Evolutionary conservation across 257 asterid species (phyloP), one percentile per base, ranked within the genome.

Genomic region (Paraleonurus japonicus): DNA sequence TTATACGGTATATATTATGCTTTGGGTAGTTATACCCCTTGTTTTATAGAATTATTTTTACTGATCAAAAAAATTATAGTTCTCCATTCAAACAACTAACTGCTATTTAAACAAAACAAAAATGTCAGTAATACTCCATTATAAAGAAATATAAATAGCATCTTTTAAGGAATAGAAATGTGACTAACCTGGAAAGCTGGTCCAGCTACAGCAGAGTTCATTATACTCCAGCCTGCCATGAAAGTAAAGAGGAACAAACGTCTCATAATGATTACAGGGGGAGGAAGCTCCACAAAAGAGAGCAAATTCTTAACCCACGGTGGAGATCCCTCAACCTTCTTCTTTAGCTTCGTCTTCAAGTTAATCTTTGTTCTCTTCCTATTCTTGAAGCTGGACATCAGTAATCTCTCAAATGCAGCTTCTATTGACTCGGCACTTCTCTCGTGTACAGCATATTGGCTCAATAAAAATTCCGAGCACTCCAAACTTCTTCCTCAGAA

Each of bases 131-230:
- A 45, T n/a, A 45, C 19, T 45, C 16, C 53, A 11, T 41, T 3
- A 13, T 39, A 39, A 10, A n/a, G 54, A 51, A 28, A 71, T 1
- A 13, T 32, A 27, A 54, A 15, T 55, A 57, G 54, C 20, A 22
- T 37, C 16, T 37, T 54, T 48, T 9, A 61, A 1, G 59, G 54
- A 72, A 64, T 28, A 72, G 57, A 69, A 9, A 37, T 17, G 65
- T 17, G 33, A 59, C 79, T 58, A 70, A 94, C 99, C 99, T 94
- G 99, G 83, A 94, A 94, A 65, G 99, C 97, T 58, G 99, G 99
- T 55, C 98, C 98, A 71, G 97, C 92, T 78, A 90, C 97, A 74
- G 97, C 95, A 65, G 97, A 89, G 78, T 92, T 95, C 93, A 95
- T 73, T 70, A 95, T 88, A 60, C 99, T 95, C 99, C 99, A 95